Evolutionary conservation across 768 basidiomycete species (phyloP), one percentile per base, ranked within the genome.

Genomic region (Rhodocollybia butyracea): DNA sequence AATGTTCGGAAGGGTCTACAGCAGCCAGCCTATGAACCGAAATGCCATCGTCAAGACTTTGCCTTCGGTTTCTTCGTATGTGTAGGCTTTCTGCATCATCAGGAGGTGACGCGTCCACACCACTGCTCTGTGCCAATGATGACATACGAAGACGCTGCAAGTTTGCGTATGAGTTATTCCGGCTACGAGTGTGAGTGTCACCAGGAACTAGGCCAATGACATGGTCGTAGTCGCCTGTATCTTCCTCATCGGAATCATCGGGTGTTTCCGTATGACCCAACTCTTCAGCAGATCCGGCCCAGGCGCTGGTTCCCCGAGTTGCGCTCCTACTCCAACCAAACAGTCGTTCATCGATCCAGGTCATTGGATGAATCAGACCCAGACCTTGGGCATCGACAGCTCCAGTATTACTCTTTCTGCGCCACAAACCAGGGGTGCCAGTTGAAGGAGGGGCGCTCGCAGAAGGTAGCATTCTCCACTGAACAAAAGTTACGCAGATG

Each of bases 331-430:
- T 86, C 94, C 91, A 96, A 41, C 94, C 94, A 66, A 96, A 97
- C 24, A 97, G 78, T 7, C 91, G 85, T 70, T 96, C 94, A 68
- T 97, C 94, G 15, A 96, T 80, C 93, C 93, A 96, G 13, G 88
- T 86, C 89, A 96, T 94, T 0, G 94, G 94, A 70, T 97, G 93
- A 13, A 85, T 89, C 31, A 95, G 78, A 27, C 92, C 80, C 50
- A 87, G 83, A 41, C 89, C 90, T 72, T 92, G 90, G 0, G 88
- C 88, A 66, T 91, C 90, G n/a, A 91, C 85, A 31, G 87, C 89
- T 24, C 89, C 89, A 39, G 82, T 86, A 31, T 85, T 83, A 61
- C 86, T 89, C 72, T 91, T 93, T 30, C 92, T 75, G 56, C 86
- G 78, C 83, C 90, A 89, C 46, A 93, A 66, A 7, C 89, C 91